Conservation (phyloP, 108 stramenopile species). For the Nitzschia inconspicua region DNA sequence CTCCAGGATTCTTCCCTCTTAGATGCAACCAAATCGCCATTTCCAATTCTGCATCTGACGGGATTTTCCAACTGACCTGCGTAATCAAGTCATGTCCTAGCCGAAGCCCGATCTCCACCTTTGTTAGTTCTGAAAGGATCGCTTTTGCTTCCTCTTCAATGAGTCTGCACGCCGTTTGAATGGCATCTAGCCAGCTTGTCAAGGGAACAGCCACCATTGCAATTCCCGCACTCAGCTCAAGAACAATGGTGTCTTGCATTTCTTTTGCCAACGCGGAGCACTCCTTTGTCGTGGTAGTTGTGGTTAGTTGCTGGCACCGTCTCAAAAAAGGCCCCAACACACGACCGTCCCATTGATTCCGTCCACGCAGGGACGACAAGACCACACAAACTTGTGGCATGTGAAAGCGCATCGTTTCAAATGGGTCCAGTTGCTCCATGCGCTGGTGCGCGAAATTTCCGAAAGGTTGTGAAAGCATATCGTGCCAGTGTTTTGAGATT, state of each 20-base stretch:
- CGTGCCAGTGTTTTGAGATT: conserved; percentile 38
- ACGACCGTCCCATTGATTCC: conserved; percentile 27
- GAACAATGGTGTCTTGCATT: conserved; percentile 21
- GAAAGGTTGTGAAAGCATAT: conserved; percentile 19
- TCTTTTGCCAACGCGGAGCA: conserved; percentile 13
- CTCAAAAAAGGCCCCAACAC: conserved; percentile 31
- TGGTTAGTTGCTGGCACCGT: conserved; percentile 28
- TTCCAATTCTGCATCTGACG: conserved; percentile 19
- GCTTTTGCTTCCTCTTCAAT: conserved; percentile 28
- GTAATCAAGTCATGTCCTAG: conserved; percentile 37
- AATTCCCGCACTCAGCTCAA: conserved; percentile 25
- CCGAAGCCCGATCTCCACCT: conserved; percentile 32
- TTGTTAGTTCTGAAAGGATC: conserved; percentile 19
- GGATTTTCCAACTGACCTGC: conserved; percentile 35
- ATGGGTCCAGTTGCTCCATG: conserved; percentile 42
- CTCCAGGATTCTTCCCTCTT: conserved; percentile 22
- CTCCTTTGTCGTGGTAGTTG: conserved; percentile 7
- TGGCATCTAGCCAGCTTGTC: conserved; percentile 29
- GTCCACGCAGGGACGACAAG: conserved; percentile 31
- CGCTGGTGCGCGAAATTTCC: conserved; percentile 37
- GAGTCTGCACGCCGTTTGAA: conserved; percentile 8
- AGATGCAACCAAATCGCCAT: conserved; percentile 21
- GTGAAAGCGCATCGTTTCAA: conserved; percentile 39
- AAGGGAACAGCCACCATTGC: conserved; percentile 14
- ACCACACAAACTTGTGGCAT: conserved; percentile 30